Conservation (phyloP, 805 yeast species). For the Wickerhamomyces bovis region DNA sequence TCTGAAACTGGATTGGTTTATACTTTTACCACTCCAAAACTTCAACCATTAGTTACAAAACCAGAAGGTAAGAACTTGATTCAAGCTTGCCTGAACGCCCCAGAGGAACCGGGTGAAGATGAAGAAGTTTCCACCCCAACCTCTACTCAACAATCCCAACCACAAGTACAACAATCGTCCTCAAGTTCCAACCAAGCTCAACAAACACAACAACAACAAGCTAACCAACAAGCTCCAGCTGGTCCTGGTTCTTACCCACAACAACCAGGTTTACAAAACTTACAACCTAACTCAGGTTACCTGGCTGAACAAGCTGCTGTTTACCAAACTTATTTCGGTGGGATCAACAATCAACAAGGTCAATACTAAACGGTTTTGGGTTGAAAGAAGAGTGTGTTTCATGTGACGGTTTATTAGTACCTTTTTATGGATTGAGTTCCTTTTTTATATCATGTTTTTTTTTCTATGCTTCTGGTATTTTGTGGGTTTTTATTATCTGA, state of each 20-base stretch:
- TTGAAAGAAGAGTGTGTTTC: neutral
- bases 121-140: constrained; percentile 32
- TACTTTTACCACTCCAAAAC: constrained; percentile 97
- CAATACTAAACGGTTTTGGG: constrained; percentile 31
- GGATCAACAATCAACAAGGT: constrained; percentile 52
- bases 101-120: constrained; percentile 60
- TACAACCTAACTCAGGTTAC: constrained; percentile 39
- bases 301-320: constrained; percentile 49
- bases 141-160: constrained; percentile 21
- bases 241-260: constrained; percentile 34
- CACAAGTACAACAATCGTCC: constrained; percentile 7
- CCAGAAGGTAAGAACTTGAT: constrained; percentile 95
- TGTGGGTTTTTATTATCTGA: too few species aligned
- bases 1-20: constrained; percentile 98
- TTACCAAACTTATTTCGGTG: constrained; percentile 58
- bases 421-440: too few species aligned
- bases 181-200: constrained; percentile 21
- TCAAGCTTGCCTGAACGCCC: constrained; percentile 95
- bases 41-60: constrained; percentile 95
- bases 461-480: too few species aligned
- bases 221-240: constrained; percentile 18
- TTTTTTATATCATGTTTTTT: too few species aligned
- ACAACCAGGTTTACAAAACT: constrained; percentile 34
- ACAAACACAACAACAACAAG: constrained; percentile 15
- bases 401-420: neutral